Conservation (phyloP, 2,329 filamentous ascomycete genomes). For the Aspergillus sp. region DNA sequence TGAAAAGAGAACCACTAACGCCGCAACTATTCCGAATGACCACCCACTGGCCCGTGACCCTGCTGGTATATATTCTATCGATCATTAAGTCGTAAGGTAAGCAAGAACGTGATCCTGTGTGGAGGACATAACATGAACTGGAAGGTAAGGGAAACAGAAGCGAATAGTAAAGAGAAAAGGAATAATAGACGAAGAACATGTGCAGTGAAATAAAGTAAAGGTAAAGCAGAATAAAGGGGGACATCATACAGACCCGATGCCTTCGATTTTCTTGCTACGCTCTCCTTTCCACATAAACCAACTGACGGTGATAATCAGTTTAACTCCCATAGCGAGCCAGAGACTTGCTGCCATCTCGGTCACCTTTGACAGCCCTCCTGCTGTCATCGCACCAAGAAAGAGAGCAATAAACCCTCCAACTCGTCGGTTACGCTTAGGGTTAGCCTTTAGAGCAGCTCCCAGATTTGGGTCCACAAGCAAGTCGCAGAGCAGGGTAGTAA, state of each 20-base stretch:
- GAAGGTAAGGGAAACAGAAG: neutral
- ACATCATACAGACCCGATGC: slow-evolving; percentile 10
- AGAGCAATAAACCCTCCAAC: slow-evolving; percentile 37
- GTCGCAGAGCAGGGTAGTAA: slow-evolving; percentile 43
- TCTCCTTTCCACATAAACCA: slow-evolving; percentile 39
- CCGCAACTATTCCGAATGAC: neutral
- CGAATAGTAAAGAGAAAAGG: neutral
- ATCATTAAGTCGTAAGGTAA: slow-evolving; percentile 4
- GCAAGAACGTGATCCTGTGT: neutral
- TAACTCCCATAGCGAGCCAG: slow-evolving; percentile 42
- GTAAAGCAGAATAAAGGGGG: neutral
- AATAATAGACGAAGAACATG: neutral
- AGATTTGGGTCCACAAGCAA: slow-evolving; percentile 37
- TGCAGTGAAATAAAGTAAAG: neutral
- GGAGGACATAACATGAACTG: neutral
- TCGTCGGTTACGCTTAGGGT: slow-evolving; percentile 36
- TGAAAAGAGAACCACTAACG: neutral
- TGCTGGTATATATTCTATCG: slow-evolving; percentile 6
- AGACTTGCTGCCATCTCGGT: slow-evolving; percentile 37
- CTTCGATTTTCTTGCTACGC: slow-evolving; percentile 1
- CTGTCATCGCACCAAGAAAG: slow-evolving; percentile 42
- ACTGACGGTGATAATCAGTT: slow-evolving; percentile 32
- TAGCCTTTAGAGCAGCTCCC: slow-evolving; percentile 19
- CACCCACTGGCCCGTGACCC: neutral
- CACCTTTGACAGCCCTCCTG: slow-evolving; percentile 39